These are phyloP conservation scores for Plasmodium billcollinsi DNA, from an alignment of 169 alveolate species.

Conservation along the genomic window DNA sequence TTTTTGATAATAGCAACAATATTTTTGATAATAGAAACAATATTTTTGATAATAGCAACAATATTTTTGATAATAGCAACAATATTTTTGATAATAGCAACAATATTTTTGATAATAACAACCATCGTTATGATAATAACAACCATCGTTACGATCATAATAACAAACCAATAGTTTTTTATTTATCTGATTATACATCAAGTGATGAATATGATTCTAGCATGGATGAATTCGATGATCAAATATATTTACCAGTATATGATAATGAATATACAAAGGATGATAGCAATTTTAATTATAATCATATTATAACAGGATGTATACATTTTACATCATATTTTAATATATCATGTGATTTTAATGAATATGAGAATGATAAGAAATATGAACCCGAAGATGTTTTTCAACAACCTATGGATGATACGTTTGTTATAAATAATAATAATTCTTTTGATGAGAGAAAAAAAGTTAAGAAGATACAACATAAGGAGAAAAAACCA, in stretches of 20 bases:
- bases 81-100: no score
- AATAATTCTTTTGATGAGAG: background rate
- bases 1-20: no score
- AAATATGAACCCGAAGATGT: background rate
- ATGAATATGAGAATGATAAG: background rate
- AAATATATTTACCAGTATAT: background rate
- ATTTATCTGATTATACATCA: slow-evolving; percentile 57
- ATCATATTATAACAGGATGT: slow-evolving; percentile 44
- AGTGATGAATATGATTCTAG: slow-evolving; percentile 56
- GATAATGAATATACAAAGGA: background rate
- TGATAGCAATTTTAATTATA: background rate
- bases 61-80: no score
- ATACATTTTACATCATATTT: slow-evolving; percentile 56
- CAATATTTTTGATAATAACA: no score
- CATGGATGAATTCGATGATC: slow-evolving; percentile 23
- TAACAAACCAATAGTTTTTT: slow-evolving; percentile 10
- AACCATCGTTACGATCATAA: no score
- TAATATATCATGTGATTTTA: slow-evolving; percentile 53
- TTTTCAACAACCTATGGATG: background rate
- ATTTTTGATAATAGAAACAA: no score
- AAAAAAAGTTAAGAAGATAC: background rate
- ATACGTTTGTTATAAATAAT: background rate
- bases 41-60: no score
- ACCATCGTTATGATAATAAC: no score
- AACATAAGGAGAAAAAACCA: background rate